phyloP scores from a whole-genome alignment of 805 yeast species.

The Wickerhamomyces kurtzmanii region DNA sequence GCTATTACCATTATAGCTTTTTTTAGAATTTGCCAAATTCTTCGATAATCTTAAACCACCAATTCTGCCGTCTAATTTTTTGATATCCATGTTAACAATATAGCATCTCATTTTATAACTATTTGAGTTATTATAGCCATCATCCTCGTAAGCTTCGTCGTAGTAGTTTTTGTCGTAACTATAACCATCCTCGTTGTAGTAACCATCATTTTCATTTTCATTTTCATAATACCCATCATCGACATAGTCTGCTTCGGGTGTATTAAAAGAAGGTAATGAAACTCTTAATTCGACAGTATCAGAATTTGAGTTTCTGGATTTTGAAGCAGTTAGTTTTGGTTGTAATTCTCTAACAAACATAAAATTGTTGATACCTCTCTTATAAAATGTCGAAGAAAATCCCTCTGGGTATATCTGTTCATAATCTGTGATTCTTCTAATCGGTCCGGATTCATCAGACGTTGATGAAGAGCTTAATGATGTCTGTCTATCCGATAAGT shows the following conservation, averaged over 20 bases:
- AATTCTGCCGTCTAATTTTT: conserved; percentile 28
- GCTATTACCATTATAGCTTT: too few relatives aligned
- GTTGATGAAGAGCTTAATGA: too few relatives aligned
- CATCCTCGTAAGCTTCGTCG: too few relatives aligned
- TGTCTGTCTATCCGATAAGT: neutral
- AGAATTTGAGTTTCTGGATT: too few relatives aligned
- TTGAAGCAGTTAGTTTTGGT: conserved; percentile 32
- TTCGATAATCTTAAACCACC: conserved; percentile 16
- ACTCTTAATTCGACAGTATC: conserved; percentile 30
- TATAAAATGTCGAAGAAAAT: conserved; percentile 37
- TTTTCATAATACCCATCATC: too few relatives aligned
- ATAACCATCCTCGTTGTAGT: conserved; percentile 5
- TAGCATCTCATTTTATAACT: conserved; percentile 25
- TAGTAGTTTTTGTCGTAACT: too few relatives aligned
- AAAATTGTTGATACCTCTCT: conserved; percentile 35
- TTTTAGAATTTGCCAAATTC: conserved; percentile 1
- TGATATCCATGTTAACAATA: conserved; percentile 30
- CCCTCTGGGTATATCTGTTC: conserved; percentile 31
- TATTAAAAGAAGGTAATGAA: conserved; percentile 27
- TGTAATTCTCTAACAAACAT: conserved; percentile 43
- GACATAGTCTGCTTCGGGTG: conserved; percentile 14
- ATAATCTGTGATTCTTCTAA: neutral
- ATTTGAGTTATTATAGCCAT: too few relatives aligned
- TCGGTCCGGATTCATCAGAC: neutral
- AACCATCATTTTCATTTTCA: conserved; percentile 3